Base-by-base conservation (phyloP, 2,329 filamentous ascomycete genomes). In the Scedosporium dehoogii region DNA sequence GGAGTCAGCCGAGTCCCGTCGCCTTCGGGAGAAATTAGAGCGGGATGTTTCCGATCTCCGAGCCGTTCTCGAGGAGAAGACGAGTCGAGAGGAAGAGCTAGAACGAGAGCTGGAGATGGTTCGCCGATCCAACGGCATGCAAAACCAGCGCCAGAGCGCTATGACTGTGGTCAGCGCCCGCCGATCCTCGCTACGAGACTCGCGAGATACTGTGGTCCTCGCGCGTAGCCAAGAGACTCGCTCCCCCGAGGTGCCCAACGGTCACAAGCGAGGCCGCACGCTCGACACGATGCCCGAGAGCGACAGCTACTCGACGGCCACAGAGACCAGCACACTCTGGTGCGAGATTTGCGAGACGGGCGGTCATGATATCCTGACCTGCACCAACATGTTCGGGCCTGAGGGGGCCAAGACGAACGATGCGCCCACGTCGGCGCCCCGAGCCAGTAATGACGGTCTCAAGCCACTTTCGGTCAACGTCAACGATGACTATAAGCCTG, bases 271-370 rank as follows among this genome's bases (percentile, higher is more conserved):
- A 64, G 76, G 74, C 63, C 75, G 78, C 61, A 85, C 82, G 2
- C 76, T 90, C 12, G 86, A 88, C 64, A 85, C 85, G 4, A 89
- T 89, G 86, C 81, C 80, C 51, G 88, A 89, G 73, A 89, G 84
- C 69, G 88, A 89, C 68, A 79, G 81, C 14, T 82, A 88, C 73
- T 90, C 88, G 44, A 85, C 83, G 29, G 82, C 85, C 23, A 90
- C 88, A 46, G 90, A 92, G 71, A 86, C 81, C 68, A 89, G 85
- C 72, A 84, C 81, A 16, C 81, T 92, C 65, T 96, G 90, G 89
- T 97, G 93, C 75, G 94, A 97, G 76, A 94, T 97, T 65, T 97
- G 93, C 76, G 92, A 97, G 77, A 90, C 90, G 41, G 83, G 85
- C 57, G 92, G 93, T 16, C 93, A 97, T 71, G 93, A 97, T 69